These are phyloP conservation scores for Fusarium sp. DNA, from an alignment of 2,329 filamentous ascomycete genomes.

Conservation along the genomic window DNA sequence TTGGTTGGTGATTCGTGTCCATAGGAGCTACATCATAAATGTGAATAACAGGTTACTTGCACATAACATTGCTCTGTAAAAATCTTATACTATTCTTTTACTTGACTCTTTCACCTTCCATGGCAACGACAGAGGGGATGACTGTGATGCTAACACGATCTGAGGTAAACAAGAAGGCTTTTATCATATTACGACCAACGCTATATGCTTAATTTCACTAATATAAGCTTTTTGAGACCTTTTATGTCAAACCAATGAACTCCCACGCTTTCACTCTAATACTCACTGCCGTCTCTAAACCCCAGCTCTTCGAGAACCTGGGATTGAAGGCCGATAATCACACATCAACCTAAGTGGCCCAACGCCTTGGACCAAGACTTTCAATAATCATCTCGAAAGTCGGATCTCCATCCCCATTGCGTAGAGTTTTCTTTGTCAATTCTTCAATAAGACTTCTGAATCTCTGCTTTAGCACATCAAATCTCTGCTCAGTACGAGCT, in stretches of 20 bases:
- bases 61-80: background rate
- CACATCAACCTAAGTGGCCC: background rate
- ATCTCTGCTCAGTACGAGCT: background rate
- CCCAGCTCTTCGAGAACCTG: background rate
- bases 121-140: background rate
- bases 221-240: background rate
- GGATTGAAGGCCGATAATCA: background rate
- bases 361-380: background rate
- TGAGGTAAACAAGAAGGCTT: background rate
- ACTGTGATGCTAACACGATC: too few species aligned
- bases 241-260: background rate
- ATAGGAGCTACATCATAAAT: constrained; percentile 16
- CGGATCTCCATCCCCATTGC: background rate
- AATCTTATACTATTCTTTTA: background rate
- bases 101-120: background rate
- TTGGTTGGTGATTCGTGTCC: constrained; percentile 21
- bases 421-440: background rate
- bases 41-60: background rate
- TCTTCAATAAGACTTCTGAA: background rate
- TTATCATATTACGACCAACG: background rate
- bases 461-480: background rate
- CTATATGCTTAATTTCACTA: background rate
- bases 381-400: background rate
- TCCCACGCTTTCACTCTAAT: background rate
- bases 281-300: background rate